Evolutionary conservation across 208 protist genomes (phyloP), one percentile per base, ranked within the genome.

Genomic region (Lotmaria passim): DNA sequence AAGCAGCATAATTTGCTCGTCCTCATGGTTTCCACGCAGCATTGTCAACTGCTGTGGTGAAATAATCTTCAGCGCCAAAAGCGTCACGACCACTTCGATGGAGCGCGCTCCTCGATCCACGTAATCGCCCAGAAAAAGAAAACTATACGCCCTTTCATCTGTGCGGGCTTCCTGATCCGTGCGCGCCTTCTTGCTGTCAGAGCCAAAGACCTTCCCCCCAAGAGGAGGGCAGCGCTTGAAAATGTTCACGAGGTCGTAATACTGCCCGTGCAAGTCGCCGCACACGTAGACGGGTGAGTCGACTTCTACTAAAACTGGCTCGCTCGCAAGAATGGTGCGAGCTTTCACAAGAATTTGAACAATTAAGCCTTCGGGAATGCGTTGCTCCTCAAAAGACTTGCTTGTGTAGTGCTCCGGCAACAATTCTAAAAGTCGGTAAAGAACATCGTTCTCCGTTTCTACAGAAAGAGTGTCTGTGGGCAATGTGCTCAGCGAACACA

Each of bases 21-120:
- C 99, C 76, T 99, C 98, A 70, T 99, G 98, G 78, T 99, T 99
- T 23, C 99, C 99, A 26, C 99, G 86, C 1, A 99, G 83, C 56
- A 99, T 87, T 62, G 98, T 99, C 71, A 99, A 98, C 65, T 98
- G 98, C 44, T 95, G 83, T 11, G 98, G 98, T 51, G 97, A 98
- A 68, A 98, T 95, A 55, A 99, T 97, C 69, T 99, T 99, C 72
- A 99, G 94, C 4, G 94, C 92, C 11, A 98, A 82, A 7, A 98
- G 78, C 0, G 97, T 87, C 39, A 89, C 73, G 0, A 95, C 60
- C 1, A 98, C 98, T 77, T 99, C 99, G 21, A 99, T 80, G 1
- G 84, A 95, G 21, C 99, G 96, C 31, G 96, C 94, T 5, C 99
- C 99, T 65, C 98, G 89, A 75, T 99, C 99, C 11, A 99, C 98